Conservation (phyloP, 2,329 filamentous ascomycete species). For the Penicillium sp. region DNA sequence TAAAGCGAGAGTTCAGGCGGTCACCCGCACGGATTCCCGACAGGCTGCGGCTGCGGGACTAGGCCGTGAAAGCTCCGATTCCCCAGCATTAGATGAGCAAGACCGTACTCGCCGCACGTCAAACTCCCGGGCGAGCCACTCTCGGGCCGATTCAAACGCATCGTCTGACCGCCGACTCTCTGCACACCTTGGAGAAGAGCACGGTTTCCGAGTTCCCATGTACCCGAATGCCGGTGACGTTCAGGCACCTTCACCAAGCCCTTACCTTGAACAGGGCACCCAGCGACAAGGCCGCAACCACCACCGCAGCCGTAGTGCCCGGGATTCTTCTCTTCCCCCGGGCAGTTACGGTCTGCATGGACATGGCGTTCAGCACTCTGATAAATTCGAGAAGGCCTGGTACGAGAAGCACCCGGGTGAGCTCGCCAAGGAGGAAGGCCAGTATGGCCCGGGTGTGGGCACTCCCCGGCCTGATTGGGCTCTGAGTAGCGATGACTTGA, state of each 20-base stretch:
- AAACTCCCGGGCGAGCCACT: constrained; percentile 66
- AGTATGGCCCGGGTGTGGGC: constrained; percentile 62
- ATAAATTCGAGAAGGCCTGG: constrained; percentile 89
- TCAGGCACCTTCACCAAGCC: constrained; percentile 85
- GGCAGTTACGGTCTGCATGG: constrained; percentile 93
- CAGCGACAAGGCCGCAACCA: constrained; percentile 60
- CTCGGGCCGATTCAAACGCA: constrained; percentile 51
- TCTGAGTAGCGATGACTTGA: constrained; percentile 85
- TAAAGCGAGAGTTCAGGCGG: constrained; percentile 77
- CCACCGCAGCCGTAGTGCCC: constrained; percentile 71
- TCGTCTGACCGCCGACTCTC: constrained; percentile 60
- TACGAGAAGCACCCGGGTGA: constrained; percentile 89
- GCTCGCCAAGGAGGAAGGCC: constrained; percentile 71
- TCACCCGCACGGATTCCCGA: constrained; percentile 90
- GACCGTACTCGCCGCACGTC: constrained; percentile 59
- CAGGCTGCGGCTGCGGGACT: constrained; percentile 83
- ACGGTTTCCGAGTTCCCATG: constrained; percentile 95
- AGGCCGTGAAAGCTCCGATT: constrained; percentile 58
- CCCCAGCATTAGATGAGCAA: constrained; percentile 54
- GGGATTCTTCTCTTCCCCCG: constrained; percentile 72
- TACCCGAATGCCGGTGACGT: constrained; percentile 90
- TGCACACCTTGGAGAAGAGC: constrained; percentile 69
- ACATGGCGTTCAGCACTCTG: constrained; percentile 73
- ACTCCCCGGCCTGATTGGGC: constrained; percentile 73
- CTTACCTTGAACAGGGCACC: constrained; percentile 53